Conservation (phyloP, 1,284 basidiomycete genomes). For the Irpex sp. region DNA sequence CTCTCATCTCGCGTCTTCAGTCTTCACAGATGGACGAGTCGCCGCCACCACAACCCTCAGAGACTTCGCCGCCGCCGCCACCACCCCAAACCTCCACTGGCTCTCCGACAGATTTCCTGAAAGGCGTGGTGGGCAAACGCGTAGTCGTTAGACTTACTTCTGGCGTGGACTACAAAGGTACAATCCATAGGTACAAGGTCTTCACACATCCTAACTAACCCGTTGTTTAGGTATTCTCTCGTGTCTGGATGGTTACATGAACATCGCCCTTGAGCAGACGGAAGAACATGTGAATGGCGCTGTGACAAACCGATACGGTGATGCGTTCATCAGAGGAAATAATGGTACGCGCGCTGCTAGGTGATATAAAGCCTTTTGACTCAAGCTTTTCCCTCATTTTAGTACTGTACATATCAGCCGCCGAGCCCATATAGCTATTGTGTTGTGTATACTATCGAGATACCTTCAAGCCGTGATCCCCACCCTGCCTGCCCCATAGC, state of each 20-base stretch:
- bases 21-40: constrained; percentile 9
- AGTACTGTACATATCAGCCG: constrained; percentile 34
- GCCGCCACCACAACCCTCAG: constrained; percentile 24
- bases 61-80: constrained; percentile 44
- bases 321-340: constrained; percentile 95
- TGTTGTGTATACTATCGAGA: background rate
- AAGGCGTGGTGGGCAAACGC: constrained; percentile 92
- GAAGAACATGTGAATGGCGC: constrained; percentile 90
- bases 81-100: constrained; percentile 49
- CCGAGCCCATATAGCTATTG: constrained; percentile 23
- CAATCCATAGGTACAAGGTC: constrained; percentile 3
- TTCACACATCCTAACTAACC: background rate
- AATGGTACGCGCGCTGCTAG: constrained; percentile 69
- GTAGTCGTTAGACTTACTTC: constrained; percentile 95
- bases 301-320: constrained; percentile 87
- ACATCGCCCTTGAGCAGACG: constrained; percentile 96
- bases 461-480: background rate
- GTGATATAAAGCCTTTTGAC: background rate
- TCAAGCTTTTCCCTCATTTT: background rate
- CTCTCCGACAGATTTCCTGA: constrained; percentile 87
- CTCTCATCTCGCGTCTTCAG: background rate
- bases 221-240: constrained; percentile 76
- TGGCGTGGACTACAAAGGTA: constrained; percentile 95
- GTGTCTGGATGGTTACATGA: constrained; percentile 98
- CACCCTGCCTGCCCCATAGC: background rate